A percentile compares a stretch with the other conserved stretches of the same genome.
Conservation (phyloP, 1,284 basidiomycete genomes). For the Malassezia pachydermatis region DNA sequence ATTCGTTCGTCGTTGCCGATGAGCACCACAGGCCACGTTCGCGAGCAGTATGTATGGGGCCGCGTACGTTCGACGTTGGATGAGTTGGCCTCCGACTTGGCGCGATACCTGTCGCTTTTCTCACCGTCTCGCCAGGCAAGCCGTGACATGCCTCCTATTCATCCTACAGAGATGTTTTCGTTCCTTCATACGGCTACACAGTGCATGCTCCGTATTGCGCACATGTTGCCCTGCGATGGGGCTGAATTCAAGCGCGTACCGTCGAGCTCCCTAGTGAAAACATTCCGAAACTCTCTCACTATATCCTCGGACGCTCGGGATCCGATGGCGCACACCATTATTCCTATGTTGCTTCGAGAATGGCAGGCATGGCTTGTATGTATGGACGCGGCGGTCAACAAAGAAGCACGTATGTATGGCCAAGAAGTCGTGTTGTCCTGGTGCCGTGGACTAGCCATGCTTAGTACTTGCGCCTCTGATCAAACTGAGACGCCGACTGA, state of each 20-base stretch:
- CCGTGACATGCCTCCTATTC: constrained; percentile 13
- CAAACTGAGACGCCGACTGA: background rate
- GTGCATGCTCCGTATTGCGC: constrained; percentile 30
- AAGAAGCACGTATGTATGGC: constrained; percentile 39
- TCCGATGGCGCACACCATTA: constrained; percentile 28
- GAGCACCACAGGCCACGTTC: constrained; percentile 15
- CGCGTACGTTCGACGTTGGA: constrained; percentile 28
- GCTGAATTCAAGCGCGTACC: background rate
- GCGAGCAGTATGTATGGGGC: constrained; percentile 38
- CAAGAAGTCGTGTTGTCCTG: constrained; percentile 35
- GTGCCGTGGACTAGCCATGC: constrained; percentile 25
- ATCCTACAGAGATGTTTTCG: constrained; percentile 33
- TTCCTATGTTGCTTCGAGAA: constrained; percentile 33
- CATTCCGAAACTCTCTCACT: constrained; percentile 3
- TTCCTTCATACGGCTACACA: constrained; percentile 33
- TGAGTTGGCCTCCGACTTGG: constrained; percentile 27
- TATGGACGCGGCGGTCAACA: constrained; percentile 32
- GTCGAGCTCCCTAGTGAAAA: background rate
- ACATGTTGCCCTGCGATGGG: constrained; percentile 23
- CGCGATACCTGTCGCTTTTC: constrained; percentile 33
- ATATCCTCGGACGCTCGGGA: constrained; percentile 27
- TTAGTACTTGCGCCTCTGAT: background rate
- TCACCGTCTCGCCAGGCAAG: constrained; percentile 5
- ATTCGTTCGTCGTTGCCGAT: constrained; percentile 26
- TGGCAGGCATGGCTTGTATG: constrained; percentile 31